phyloP scores from a whole-genome alignment of 331 rosid genomes.

The Prunus yedoensis region DNA sequence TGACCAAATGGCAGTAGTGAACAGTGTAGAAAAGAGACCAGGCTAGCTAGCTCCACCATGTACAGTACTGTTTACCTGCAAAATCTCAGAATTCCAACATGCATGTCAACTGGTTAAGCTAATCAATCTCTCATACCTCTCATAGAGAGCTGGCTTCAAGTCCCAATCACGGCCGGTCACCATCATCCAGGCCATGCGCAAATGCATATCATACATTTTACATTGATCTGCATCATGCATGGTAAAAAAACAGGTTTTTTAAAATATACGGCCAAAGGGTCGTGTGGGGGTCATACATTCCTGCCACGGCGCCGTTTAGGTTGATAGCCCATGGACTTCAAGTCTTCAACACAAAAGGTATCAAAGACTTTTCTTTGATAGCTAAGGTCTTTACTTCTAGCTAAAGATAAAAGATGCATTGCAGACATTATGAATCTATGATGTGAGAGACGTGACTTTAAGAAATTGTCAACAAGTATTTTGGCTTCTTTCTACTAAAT shows the following conservation, averaged over 20 bases:
- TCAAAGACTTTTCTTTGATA: neutral
- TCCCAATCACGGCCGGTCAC: conserved; percentile 1
- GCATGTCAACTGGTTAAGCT: neutral
- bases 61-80: neutral
- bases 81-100: neutral
- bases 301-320: neutral
- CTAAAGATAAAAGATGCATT: neutral
- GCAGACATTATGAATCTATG: conserved; percentile 4
- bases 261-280: neutral
- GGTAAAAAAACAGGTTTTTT: neutral
- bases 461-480: conserved; percentile 37
- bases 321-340: neutral
- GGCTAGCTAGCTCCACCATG: neutral
- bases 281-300: neutral
- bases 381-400: neutral
- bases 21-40: neutral
- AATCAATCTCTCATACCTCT: no score
- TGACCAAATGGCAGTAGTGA: conserved; percentile 17
- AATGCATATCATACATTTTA: neutral
- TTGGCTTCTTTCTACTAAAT: conserved; percentile 9
- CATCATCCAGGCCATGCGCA: neutral
- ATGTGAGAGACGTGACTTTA: conserved; percentile 45
- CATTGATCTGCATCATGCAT: neutral
- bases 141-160: conserved; percentile 2
- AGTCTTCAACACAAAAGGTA: neutral